Percentiles rank a stretch among this genome's conserved stretches.
phyloP scores from a whole-genome alignment of 2,329 filamentous ascomycete species.

The Lasiodiplodia sp. region DNA sequence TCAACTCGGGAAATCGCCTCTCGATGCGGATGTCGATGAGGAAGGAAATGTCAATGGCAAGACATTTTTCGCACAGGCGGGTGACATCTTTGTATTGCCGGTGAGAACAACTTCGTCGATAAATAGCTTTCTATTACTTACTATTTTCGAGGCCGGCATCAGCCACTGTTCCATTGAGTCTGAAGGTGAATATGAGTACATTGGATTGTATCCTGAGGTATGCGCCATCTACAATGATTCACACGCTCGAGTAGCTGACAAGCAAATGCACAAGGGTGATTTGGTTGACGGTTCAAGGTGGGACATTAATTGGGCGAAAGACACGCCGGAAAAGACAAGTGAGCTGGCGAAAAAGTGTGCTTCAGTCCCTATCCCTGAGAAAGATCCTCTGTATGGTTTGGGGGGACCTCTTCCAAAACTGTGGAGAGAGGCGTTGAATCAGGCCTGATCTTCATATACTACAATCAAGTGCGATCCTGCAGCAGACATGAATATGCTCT shows the following conservation, averaged over 20 bases:
- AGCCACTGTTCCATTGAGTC: background rate
- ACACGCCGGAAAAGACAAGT: background rate
- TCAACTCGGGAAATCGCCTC: background rate
- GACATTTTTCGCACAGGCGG: background rate
- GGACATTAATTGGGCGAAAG: constrained; percentile 2
- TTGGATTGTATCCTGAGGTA: constrained; percentile 12
- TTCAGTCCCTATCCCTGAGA: constrained; percentile 1
- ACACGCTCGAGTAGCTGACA: background rate
- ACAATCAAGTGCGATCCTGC: no score
- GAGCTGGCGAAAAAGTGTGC: background rate
- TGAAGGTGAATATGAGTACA: constrained; percentile 1
- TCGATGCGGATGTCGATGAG: background rate
- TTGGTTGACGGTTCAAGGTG: background rate
- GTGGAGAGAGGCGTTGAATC: background rate
- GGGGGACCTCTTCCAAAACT: constrained; percentile 1
- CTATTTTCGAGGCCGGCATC: background rate
- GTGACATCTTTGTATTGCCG: constrained; percentile 3
- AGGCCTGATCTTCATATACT: no score
- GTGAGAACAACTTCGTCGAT: background rate
- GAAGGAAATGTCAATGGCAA: background rate
- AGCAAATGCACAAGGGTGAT: background rate
- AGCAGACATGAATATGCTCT: no score
- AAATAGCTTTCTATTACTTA: background rate
- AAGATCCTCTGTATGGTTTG: constrained; percentile 3
- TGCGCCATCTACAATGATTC: no score